Percentiles rank a stretch among this genome's conserved stretches.
These are phyloP conservation scores for Halophytophthora batemanensis DNA, from an alignment of 352 stramenopile genomes.

Conservation along the genomic window DNA sequence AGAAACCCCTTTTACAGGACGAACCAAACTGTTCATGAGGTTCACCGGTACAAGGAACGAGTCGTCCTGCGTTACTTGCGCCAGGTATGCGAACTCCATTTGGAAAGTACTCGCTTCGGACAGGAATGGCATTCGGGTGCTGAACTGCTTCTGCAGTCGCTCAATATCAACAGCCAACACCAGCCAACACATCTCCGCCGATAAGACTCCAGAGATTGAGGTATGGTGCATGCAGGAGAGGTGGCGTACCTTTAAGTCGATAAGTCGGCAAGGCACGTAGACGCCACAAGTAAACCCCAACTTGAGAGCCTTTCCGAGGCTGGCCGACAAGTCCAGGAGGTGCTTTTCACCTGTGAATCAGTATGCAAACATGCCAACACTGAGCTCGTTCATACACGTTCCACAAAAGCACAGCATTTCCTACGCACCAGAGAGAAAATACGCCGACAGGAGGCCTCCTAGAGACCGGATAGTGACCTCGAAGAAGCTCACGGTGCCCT, in stretches of 20 bases:
- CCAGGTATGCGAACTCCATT: constrained; percentile 63
- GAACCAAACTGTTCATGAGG: constrained; percentile 40
- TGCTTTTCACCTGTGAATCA: constrained; percentile 27
- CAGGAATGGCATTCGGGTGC: constrained; percentile 25
- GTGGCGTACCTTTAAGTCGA: constrained; percentile 48
- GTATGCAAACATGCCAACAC: background rate
- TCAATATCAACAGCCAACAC: background rate
- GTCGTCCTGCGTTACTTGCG: constrained; percentile 28
- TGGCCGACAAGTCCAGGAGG: constrained; percentile 39
- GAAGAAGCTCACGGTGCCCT: constrained; percentile 49
- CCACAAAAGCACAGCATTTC: background rate
- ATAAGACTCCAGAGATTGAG: background rate
- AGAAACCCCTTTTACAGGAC: background rate
- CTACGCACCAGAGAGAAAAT: constrained; percentile 39
- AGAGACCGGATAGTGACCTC: constrained; percentile 62
- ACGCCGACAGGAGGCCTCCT: constrained; percentile 51
- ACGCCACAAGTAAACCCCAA: constrained; percentile 33
- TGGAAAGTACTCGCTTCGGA: constrained; percentile 57
- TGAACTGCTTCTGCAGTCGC: constrained; percentile 11
- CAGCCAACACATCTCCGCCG: background rate
- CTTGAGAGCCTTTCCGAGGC: constrained; percentile 32
- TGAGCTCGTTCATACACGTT: background rate
- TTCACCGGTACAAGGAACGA: constrained; percentile 36
- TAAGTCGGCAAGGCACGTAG: constrained; percentile 29
- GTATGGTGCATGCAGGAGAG: too few relatives aligned